Evolutionary conservation across 257 asterid genomes (phyloP).

Genomic region (Scutellaria barbata): DNA sequence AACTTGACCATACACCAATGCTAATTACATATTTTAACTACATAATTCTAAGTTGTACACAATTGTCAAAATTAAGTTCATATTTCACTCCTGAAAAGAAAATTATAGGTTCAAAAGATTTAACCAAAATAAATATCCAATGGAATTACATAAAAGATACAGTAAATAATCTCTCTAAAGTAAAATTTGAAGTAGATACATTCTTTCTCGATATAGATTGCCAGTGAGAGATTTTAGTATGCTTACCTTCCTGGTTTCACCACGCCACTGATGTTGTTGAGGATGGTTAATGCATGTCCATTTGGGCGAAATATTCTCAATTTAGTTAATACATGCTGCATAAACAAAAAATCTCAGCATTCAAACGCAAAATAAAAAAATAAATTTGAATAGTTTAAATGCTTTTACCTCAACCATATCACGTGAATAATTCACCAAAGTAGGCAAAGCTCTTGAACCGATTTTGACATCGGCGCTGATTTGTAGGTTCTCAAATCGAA

Average conservation of each 20-base stretch:
- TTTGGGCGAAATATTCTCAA: constrained; percentile 58
- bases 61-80: background rate
- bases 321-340: constrained; percentile 62
- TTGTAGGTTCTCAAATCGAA: constrained; percentile 69
- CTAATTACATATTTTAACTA: background rate
- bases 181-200: background rate
- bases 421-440: constrained; percentile 69
- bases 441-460: constrained; percentile 91
- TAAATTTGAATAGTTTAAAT: background rate
- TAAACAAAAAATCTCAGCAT: background rate
- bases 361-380: background rate
- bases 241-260: constrained; percentile 83
- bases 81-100: too few relatives aligned
- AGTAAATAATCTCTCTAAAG: background rate
- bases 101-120: too few relatives aligned
- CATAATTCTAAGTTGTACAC: too few relatives aligned
- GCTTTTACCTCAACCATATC: constrained; percentile 64
- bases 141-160: constrained; percentile 6
- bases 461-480: constrained; percentile 68
- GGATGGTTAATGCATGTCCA: constrained; percentile 62
- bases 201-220: background rate
- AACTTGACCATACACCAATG: background rate
- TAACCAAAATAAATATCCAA: background rate
- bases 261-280: constrained; percentile 70
- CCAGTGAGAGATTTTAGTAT: background rate